Evolutionary conservation across 768 basidiomycete genomes (phyloP), one percentile per base, ranked within the genome.

Genomic region (Inosperma sp.): DNA sequence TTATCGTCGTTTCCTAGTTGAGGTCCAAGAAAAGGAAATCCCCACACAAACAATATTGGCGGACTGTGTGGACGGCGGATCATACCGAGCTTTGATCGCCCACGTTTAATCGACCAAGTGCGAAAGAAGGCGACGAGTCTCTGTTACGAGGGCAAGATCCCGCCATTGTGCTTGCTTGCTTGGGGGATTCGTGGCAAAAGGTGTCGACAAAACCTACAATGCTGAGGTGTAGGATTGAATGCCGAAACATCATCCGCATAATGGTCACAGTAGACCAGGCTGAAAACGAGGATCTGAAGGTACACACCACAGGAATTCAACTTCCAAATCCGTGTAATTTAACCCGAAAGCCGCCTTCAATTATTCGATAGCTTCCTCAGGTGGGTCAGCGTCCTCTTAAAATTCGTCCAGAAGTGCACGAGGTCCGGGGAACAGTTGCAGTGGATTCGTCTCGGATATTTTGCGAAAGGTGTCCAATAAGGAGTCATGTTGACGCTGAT

Each of bases 391-490:
- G 5, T 51, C 41, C 17, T 51, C 26, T 51, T 51, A 22, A 43
- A 21, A 6, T 41, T 51, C 49, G 16, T 33, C 22, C 7, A 51
- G 49, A 30, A 51, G 22, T 26, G 40, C 29, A 50, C 49, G 49
- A 22, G 29, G 12, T 23, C 49, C 49, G 4, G 40, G 49, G 49
- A 50, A 50, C 13, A 9, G 2, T 16, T 27, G 14, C 26, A 49
- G 23, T 5, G 25, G 36, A 41, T 41, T 39, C 36, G 19, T 27
- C 14, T 50, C n/a, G 23, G 16, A 27, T 41, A 35, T n/a, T 10
- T 36, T n/a, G 2, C 16, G 41, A 34, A 51, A 40, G 4, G 27
- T 39, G 4, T 30, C 41, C 49, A 51, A 33, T 30, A 51, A n/a
- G 41, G 36, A 34, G 10, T 31, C 1, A 40, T n/a, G 42, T 21